phyloP scores from a whole-genome alignment of 2,329 filamentous ascomycete genomes.

The Colletotrichum sp. region DNA sequence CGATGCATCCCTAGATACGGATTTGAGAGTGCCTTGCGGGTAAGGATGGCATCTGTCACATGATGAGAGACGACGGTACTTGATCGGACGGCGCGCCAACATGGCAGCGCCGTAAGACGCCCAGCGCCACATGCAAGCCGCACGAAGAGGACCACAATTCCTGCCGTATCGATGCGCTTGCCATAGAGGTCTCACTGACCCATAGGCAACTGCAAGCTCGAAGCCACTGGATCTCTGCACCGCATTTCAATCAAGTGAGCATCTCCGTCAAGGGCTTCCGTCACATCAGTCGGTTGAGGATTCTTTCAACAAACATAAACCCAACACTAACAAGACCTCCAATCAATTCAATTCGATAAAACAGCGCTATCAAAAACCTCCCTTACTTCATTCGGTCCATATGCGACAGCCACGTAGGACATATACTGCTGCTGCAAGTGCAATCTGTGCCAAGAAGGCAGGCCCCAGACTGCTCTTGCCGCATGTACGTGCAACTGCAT shows the following conservation, averaged over 20 bases:
- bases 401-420: background rate
- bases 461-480: background rate
- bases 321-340: background rate
- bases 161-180: background rate
- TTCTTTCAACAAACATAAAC: background rate
- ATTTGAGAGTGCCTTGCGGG: background rate
- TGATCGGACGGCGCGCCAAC: background rate
- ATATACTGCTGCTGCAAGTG: background rate
- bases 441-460: background rate
- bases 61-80: background rate
- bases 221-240: background rate
- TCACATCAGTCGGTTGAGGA: background rate
- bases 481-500: background rate
- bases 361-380: background rate
- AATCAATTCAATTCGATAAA: background rate
- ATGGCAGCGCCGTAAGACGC: background rate
- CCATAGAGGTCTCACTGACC: background rate
- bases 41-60: background rate
- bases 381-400: background rate
- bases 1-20: background rate
- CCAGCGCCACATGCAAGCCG: background rate
- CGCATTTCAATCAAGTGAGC: background rate
- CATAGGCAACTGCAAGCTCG: background rate
- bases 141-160: background rate
- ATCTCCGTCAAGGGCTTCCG: background rate